A percentile compares a stretch with the other conserved stretches of the same genome.
Conservation (phyloP, 176 grass and related monocot genomes). For the Triticum monococcum region DNA sequence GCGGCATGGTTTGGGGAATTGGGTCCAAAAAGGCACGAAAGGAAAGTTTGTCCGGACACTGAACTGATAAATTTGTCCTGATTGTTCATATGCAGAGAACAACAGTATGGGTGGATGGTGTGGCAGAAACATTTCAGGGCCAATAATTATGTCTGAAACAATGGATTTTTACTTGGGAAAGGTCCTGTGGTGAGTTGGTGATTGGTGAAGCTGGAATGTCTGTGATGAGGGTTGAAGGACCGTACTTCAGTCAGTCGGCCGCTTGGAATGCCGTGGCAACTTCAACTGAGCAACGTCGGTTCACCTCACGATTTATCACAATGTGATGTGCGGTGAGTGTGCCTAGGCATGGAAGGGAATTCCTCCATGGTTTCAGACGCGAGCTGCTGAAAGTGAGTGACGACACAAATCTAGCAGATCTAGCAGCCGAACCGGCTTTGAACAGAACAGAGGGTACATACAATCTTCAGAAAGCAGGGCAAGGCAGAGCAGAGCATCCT, state of each 20-base stretch:
- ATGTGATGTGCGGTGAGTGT: too few species aligned
- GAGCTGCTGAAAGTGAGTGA: not conserved
- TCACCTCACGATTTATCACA: too few species aligned
- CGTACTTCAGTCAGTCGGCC: not conserved
- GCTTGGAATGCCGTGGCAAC: too few species aligned
- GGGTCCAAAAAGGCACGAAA: not conserved
- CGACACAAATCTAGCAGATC: not conserved
- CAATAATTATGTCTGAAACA: not conserved
- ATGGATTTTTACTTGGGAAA: not conserved
- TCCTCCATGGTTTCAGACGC: too few species aligned
- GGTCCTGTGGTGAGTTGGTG: not conserved
- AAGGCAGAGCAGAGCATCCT: not conserved
- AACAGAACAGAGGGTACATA: not conserved
- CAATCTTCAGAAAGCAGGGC: not conserved
- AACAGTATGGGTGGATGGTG: not conserved
- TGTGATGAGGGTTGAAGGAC: not conserved
- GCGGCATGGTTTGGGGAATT: not conserved
- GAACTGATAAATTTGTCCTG: conserved; percentile 12
- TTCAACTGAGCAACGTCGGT: too few species aligned
- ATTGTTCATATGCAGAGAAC: not conserved
- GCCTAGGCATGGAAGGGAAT: too few species aligned
- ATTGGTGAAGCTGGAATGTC: not conserved
- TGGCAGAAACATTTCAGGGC: not conserved
- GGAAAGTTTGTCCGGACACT: not conserved
- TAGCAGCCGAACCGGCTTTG: not conserved